A percentile compares a stretch with the other conserved stretches of the same genome.
phyloP scores from a whole-genome alignment of 2,329 filamentous ascomycete genomes.

The Emmonsia crescens region DNA sequence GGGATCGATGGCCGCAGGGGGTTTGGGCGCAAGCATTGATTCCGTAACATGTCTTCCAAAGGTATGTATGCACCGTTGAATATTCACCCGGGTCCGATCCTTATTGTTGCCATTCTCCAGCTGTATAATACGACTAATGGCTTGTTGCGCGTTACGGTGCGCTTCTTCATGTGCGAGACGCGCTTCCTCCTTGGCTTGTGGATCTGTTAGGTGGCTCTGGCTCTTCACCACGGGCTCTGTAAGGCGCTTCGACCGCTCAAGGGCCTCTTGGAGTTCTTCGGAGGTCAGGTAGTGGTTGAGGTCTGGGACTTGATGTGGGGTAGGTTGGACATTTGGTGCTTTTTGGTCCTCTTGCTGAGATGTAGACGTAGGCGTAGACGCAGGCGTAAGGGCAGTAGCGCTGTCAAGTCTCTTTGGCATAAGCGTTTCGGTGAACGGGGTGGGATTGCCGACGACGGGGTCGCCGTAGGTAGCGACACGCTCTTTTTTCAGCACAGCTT shows the following conservation, averaged over 20 bases:
- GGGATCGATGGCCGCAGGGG: constrained; percentile 31
- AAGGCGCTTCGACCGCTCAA: constrained; percentile 58
- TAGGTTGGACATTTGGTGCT: constrained; percentile 16
- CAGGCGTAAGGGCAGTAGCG: not conserved
- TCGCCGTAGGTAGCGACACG: constrained; percentile 59
- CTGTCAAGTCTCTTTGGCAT: constrained; percentile 40
- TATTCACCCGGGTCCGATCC: constrained; percentile 71
- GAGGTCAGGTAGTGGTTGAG: constrained; percentile 69
- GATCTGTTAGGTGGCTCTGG: constrained; percentile 25
- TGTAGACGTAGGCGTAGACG: not conserved
- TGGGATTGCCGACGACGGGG: constrained; percentile 65
- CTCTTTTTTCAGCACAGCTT: constrained; percentile 54
- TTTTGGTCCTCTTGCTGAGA: not conserved
- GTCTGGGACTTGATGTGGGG: constrained; percentile 24
- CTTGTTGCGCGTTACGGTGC: constrained; percentile 61
- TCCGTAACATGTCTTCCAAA: constrained; percentile 93
- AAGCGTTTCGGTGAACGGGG: constrained; percentile 75
- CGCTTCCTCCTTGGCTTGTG: constrained; percentile 29
- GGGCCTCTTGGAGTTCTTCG: constrained; percentile 53
- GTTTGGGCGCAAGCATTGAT: constrained; percentile 51
- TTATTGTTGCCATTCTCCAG: constrained; percentile 67
- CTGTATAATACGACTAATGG: constrained; percentile 66
- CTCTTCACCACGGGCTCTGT: constrained; percentile 30
- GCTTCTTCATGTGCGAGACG: constrained; percentile 39
- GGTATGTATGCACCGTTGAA: constrained; percentile 69